phyloP scores from a whole-genome alignment of 2,329 filamentous ascomycete species.

The Diaporthe vaccinii region DNA sequence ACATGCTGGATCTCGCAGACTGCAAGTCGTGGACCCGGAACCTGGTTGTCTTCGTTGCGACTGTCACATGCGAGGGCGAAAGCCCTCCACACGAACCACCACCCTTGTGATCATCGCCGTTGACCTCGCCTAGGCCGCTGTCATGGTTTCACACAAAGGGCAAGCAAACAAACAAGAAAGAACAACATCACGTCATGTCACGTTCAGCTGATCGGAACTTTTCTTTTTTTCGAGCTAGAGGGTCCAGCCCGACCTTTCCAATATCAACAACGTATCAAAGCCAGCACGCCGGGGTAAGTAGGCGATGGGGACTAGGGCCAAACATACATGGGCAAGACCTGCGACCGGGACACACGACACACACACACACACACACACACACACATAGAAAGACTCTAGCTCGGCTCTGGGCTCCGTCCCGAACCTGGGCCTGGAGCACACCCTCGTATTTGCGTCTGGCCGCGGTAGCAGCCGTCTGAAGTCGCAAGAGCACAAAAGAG shows the following conservation, averaged over 20 bases:
- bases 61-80: slow-evolving; percentile 1
- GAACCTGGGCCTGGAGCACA: neutral
- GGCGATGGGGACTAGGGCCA: neutral
- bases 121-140: neutral
- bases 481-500: neutral
- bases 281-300: neutral
- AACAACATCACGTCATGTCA: slow-evolving; percentile 11
- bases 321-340: neutral
- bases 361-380: neutral
- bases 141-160: slow-evolving; percentile 12
- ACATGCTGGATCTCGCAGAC: slow-evolving; percentile 32
- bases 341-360: slow-evolving; percentile 7
- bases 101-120: neutral
- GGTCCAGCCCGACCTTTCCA: neutral
- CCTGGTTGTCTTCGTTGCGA: neutral
- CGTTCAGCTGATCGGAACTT: neutral
- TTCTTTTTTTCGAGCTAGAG: neutral
- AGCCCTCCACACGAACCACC: neutral
- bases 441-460: slow-evolving; percentile 35
- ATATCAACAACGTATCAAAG: neutral
- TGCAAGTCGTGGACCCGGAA: slow-evolving; percentile 21
- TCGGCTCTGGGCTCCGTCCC: neutral
- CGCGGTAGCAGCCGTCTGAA: slow-evolving; percentile 22
- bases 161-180: slow-evolving; percentile 19
- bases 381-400: neutral